Base-by-base conservation (phyloP, 2,329 filamentous ascomycete genomes). In the Ploettnerulaceae sp. region DNA sequence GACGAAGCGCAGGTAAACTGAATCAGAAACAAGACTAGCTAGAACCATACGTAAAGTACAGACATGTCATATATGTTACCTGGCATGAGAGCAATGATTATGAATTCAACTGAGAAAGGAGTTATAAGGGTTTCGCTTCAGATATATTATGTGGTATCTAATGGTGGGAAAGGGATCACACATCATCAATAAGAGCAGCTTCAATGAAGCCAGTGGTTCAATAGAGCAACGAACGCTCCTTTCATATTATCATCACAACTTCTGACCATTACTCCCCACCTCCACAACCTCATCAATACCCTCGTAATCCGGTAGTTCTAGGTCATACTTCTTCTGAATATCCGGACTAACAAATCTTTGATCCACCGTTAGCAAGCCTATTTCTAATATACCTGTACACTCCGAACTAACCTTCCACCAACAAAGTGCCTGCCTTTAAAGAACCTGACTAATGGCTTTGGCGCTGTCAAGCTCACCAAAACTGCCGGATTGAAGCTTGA, bases 241-340 rank as follows among this genome's bases (percentile, higher is more conserved):
- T 22, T 21, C 14, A n/a, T n/a, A 9, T 11, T 9, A 12, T 3
- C 32, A 7, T 72, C 60, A 84, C 51, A 83, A 69, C 61, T 75
- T 82, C 54, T 74, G 67, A 26, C 66, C 72, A 36, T 66, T 66
- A 8, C 65, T 61, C 11, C 67, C 69, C 32, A 94, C 74, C 67
- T 98, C 93, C 44, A 90, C 84, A 56, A 96, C 74, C 68, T 97
- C 93, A 66, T 97, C 90, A 56, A 93, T 69, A 0, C 90, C 93
- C 58, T 84, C 73, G 67, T 96, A 98, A 54, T 77, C 69, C 4
- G 91, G 91, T 43, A 95, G 65, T 58, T 93, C 85, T 52, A 98
- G 75, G 36, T 80, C 79, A 69, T 95, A 98, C 69, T 93, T 96
- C 58, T 84, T 77, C 25, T 89, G 85, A 59, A 96, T 81, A 41